Evolutionary conservation across 2,329 filamentous ascomycete genomes (phyloP), one percentile per base, ranked within the genome.

Genomic region (Fusarium pseudocircinatum): DNA sequence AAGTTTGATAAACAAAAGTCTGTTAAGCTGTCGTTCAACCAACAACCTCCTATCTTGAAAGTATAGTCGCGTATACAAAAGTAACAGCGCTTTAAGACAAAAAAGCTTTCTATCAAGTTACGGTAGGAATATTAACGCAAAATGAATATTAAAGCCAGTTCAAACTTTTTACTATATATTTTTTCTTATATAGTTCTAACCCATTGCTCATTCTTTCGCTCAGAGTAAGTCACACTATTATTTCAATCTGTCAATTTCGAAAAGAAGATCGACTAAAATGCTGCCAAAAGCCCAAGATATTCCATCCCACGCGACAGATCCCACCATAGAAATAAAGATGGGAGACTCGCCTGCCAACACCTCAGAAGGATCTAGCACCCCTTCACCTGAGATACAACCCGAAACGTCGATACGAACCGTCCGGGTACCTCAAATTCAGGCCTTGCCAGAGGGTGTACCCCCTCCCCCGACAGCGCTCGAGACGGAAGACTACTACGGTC

Each of bases 261-360:
- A 26, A 7, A 24, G 4, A 22, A 22, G 6, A 18, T 22, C 1
- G 2, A 18, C 18, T 8, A 3, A 42, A 20, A 42, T 7, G 11
- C 9, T 3, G 1, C 5, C 6, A 30, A n/a, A 28, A 2, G 8
- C 7, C 12, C 36, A n/a, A 18, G 20, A 4, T 4, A 30, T 18
- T 1, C 7, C 2, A 18, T 16, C 15, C 11, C 20, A 10, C 7
- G 9, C 7, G 2, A 30, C 14, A 39, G 16, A 54, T n/a, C 4
- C 7, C 8, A 28, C 12, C 8, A 13, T 6, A n/a, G 50, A 16
- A n/a, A 20, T 10, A 30, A 20, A 54, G 15, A n/a, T 18, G 12
- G 7, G 0, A 30, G 20, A 11, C 2, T n/a, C 11, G n/a, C 11
- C 12, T 18, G 6, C 8, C 15, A n/a, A 18, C 7, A 2, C 11